Conservation (phyloP, 805 yeast species). For the Lipomyces starkeyi region DNA sequence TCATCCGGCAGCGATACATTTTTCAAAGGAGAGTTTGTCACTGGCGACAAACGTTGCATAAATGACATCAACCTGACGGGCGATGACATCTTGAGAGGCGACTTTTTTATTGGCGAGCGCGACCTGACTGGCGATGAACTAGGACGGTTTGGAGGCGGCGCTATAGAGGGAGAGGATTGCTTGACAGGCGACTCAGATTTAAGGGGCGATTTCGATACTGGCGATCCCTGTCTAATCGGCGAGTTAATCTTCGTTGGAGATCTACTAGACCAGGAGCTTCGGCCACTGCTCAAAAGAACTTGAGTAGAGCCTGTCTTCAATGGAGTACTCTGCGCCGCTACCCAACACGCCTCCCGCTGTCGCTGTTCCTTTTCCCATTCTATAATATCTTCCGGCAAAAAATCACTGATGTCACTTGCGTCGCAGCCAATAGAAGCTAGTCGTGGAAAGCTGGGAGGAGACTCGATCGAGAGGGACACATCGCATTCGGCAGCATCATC, state of each 20-base stretch:
- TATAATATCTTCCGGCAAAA: slow-evolving; percentile 24
- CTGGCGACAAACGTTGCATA: neutral
- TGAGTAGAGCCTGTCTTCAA: neutral
- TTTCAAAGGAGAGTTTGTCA: neutral
- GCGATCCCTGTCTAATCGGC: neutral
- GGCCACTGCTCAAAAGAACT: neutral
- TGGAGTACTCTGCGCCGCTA: slow-evolving; percentile 15
- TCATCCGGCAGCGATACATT: neutral
- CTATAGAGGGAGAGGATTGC: slow-evolving; percentile 8
- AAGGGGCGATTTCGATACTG: slow-evolving; percentile 4
- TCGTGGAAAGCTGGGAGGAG: slow-evolving; percentile 2
- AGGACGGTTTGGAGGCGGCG: neutral
- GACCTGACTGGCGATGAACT: neutral
- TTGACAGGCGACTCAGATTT: slow-evolving; percentile 14
- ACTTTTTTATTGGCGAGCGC: neutral
- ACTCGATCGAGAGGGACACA: neutral
- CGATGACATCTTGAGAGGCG: slow-evolving; percentile 4
- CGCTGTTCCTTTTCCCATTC: slow-evolving; percentile 29
- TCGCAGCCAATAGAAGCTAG: neutral
- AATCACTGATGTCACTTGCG: slow-evolving; percentile 15
- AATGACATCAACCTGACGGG: neutral
- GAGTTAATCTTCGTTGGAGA: slow-evolving; percentile 6
- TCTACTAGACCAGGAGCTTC: neutral
- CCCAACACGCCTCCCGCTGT: slow-evolving; percentile 24
- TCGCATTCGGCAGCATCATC: neutral